Base-by-base conservation (phyloP, 441 rosid species). In the Euphorbia schlechtendalii region DNA sequence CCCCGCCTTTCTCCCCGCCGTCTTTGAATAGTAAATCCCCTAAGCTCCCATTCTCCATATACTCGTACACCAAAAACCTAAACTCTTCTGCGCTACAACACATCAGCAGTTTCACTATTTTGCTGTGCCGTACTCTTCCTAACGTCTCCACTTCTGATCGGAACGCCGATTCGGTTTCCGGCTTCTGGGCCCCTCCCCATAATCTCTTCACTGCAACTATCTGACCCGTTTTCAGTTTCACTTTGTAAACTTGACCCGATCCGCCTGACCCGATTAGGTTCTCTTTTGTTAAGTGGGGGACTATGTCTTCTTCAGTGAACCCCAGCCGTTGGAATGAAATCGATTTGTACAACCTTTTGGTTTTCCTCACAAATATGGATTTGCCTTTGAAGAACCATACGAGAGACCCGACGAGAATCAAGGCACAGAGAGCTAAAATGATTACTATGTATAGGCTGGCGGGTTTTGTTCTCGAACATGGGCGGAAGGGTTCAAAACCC, bases 11-110 rank as follows among this genome's bases (percentile, higher is more conserved):
- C 61, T 74, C 77, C 0, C 71, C 75, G 28, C 86, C 51, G 20
- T 6, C 34, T 3, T 46, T 46, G 1, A 46, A 89, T 72, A 90
- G 70, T 64, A 73, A 76, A 57, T 90, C 90, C 22, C 90, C 86
- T 53, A 87, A 73, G 66, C 95, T 90, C 8, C 92, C 95, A 2
- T 83, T 90, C 77, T 76, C 90, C 86, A 90, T 87, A 69, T 73
- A 81, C 69, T 90, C 95, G n/a, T 83, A 87, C 51, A 83, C 90
- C 58, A 90, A 46, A 34, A 85, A 62, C 10, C 76, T 76, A 18
- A 58, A 74, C 59, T 78, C 83, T 22, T 83, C 86, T 5, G 77
- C 76, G 51, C 66, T 73, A 61, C 84, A 73, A 32, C 87, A 79
- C 78, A 81, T 72, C 20, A 85, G 62, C 45, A 90, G 60, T 48